Conservation (phyloP, 176 grass and related monocot genomes). For the Cenchrus fungigraminus region DNA sequence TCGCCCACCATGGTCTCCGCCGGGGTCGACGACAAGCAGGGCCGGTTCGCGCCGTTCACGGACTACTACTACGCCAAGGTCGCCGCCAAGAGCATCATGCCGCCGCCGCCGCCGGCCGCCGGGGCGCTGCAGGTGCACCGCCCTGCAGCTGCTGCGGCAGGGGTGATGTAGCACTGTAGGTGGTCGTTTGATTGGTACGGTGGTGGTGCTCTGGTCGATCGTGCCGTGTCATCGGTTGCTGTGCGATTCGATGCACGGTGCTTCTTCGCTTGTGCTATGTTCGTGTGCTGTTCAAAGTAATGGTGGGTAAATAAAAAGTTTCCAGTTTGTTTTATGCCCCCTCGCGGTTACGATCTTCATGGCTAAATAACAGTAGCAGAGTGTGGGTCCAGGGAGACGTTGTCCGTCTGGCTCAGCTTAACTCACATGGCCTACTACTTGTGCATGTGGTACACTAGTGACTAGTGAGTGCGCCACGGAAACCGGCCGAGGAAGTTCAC, state of each 20-base stretch:
- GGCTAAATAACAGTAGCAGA: neutral
- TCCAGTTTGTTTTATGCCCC: neutral
- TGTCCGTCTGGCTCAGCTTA: neutral
- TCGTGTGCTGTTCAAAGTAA: neutral
- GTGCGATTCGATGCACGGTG: too few relatives aligned
- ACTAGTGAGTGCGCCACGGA: neutral
- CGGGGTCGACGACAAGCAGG: constrained; percentile 17
- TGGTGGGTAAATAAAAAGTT: constrained; percentile 15
- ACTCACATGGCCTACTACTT: neutral
- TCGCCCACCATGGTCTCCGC: constrained; percentile 28
- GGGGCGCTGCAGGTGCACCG: neutral
- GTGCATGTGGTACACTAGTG: neutral
- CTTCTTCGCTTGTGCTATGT: neutral
- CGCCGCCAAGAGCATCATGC: neutral
- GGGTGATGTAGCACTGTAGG: neutral
- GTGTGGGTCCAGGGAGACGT: neutral
- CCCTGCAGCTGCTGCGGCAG: neutral
- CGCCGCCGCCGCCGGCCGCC: neutral
- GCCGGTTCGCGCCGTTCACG: neutral
- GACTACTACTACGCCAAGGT: constrained; percentile 35
- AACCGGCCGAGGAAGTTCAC: too few relatives aligned
- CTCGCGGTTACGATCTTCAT: neutral
- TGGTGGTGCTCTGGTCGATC: neutral
- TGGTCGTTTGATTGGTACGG: neutral
- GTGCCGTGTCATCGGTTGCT: neutral